A percentile compares a stretch with the other conserved stretches of the same genome.
phyloP scores from a whole-genome alignment of 2,329 filamentous ascomycete species.

The Neofusicoccum cordaticola region DNA sequence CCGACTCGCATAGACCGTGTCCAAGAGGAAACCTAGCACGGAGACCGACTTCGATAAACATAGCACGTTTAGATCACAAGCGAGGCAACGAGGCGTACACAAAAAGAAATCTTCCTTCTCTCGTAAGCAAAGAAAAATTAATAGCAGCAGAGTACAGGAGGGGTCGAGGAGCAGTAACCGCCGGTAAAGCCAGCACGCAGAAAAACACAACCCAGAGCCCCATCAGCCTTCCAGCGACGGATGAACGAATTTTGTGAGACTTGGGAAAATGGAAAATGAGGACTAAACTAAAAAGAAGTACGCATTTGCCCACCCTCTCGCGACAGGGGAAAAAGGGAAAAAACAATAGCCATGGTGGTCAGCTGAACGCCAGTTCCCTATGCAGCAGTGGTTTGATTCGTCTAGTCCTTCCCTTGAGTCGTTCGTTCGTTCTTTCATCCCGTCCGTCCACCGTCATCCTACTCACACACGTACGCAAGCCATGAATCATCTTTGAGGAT shows the following conservation, averaged over 20 bases:
- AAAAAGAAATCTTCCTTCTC: neutral
- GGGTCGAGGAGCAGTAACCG: neutral
- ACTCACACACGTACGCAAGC: constrained; percentile 4
- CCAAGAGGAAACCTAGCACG: too few relatives aligned
- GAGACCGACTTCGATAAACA: too few relatives aligned
- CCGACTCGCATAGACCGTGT: too few relatives aligned
- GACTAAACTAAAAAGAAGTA: neutral
- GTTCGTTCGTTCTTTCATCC: neutral
- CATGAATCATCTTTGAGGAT: neutral
- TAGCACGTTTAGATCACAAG: neutral
- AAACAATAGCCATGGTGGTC: neutral
- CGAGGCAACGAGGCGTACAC: too few relatives aligned
- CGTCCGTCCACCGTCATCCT: neutral
- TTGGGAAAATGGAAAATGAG: neutral
- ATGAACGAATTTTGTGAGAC: neutral
- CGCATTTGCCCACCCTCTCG: neutral
- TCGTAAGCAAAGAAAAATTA: neutral
- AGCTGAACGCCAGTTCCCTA: constrained; percentile 5
- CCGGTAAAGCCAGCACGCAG: neutral
- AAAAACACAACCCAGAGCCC: neutral
- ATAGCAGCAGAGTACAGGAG: neutral
- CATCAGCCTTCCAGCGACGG: neutral
- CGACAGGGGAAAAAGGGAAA: neutral
- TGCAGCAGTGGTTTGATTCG: constrained; percentile 8
- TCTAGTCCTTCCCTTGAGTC: constrained; percentile 6